Evolutionary conservation across 257 asterid genomes (phyloP), one percentile per base, ranked within the genome.

Genomic region (Jacaranda mimosifolia): DNA sequence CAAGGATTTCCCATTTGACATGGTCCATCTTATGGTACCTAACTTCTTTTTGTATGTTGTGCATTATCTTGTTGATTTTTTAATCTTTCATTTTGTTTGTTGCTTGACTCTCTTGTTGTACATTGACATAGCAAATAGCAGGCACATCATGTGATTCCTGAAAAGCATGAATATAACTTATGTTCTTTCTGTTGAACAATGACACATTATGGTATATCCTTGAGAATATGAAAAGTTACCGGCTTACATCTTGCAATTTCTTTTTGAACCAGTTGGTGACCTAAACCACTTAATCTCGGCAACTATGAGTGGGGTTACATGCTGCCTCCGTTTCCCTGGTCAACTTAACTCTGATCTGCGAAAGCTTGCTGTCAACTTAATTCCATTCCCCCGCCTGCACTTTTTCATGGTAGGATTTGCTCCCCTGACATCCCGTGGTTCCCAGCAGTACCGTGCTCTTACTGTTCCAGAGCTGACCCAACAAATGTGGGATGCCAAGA

Each of bases 401-500:
- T 92, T 92, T 53, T 92, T 92, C 88, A 92, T 92, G 98, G 98
- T 92, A 6, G 97, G 98, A 9, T 92, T 92, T 57, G 96, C 98
- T 74, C 96, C 98, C 36, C 83, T 92, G 62, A 92, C 97, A 32
- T 92, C 97, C 48, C 97, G 97, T 66, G 97, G 98, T 7, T 92
- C 98, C 69, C 98, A 92, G 89, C 97, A 89, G 70, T 92, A 92
- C 85, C 94, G 97, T 11, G 92, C 98, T 58, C 92, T 92, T 11
- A 91, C 97, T 14, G 97, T 91, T 64, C 97, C 97, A 1, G 97
- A 92, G 83, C 90, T 92, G 8, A 92, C 97, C 63, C 97, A 92
- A 69, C 97, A 92, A 83, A 92, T 92, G 97, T 92, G 97, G 97
- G 97, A 92, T 59, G 78, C 97, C 75, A 92, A 92, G 89, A 92